Percentiles rank a stretch among this genome's conserved stretches.
Conservation (phyloP, 2,329 filamentous ascomycete species). For the Pestalotiopsis sp. region DNA sequence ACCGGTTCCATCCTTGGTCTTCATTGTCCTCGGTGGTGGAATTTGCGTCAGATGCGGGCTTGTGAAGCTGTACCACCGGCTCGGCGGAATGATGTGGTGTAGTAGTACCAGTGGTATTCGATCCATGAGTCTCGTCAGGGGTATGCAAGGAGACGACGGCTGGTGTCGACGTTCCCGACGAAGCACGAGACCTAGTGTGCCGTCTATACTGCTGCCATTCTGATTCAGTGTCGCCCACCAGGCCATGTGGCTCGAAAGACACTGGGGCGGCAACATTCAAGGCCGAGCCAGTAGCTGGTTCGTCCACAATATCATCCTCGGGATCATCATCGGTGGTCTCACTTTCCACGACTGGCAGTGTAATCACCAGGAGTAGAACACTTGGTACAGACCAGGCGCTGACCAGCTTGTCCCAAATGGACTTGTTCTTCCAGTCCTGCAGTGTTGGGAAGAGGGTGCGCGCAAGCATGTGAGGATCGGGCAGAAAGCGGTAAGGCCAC, state of each 20-base stretch:
- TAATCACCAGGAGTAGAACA: constrained; percentile 87
- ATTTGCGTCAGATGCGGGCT: constrained; percentile 24
- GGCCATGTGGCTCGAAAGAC: constrained; percentile 33
- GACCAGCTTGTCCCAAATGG: constrained; percentile 80
- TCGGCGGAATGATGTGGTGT: constrained; percentile 1
- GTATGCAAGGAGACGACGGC: constrained; percentile 16
- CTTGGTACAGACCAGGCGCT: constrained; percentile 85
- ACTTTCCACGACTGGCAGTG: constrained; percentile 85
- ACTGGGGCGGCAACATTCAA: constrained; percentile 37
- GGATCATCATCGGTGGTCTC: constrained; percentile 55
- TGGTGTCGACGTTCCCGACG: constrained; percentile 17
- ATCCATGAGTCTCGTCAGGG: constrained; percentile 9
- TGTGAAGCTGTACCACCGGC: constrained; percentile 20
- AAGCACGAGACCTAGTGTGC: constrained; percentile 40
- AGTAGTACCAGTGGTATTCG: neutral
- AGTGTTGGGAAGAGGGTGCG: constrained; percentile 86
- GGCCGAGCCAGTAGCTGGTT: constrained; percentile 26
- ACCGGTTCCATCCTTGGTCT: constrained; percentile 78
- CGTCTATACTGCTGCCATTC: constrained; percentile 64
- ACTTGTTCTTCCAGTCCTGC: constrained; percentile 79
- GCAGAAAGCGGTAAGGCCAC: constrained; percentile 81
- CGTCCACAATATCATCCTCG: constrained; percentile 38
- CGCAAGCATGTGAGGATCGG: constrained; percentile 70
- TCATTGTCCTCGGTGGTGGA: constrained; percentile 34
- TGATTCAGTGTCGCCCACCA: constrained; percentile 43